Conservation (phyloP, 805 yeast genomes). For the Kazachstania martiniae region DNA sequence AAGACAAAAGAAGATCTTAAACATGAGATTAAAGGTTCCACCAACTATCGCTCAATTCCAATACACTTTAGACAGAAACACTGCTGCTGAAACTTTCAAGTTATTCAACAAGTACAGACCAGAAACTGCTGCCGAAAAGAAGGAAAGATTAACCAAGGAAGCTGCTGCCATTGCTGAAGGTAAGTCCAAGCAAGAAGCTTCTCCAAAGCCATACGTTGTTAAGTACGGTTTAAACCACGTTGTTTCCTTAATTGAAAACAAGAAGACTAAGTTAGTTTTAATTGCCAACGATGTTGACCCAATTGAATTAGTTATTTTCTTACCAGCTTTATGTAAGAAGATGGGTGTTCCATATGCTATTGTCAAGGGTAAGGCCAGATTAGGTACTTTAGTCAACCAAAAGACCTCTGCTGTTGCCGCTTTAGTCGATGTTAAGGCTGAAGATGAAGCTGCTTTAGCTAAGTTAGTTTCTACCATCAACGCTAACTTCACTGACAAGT, state of each 20-base stretch:
- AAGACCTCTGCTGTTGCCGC: constrained; percentile 97
- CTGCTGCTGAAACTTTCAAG: constrained; percentile 95
- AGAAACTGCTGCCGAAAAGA: constrained; percentile 94
- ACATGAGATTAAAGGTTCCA: constrained; percentile 96
- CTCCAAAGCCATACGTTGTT: constrained; percentile 93
- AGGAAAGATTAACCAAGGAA: constrained; percentile 97
- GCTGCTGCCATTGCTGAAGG: constrained; percentile 99
- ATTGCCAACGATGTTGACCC: constrained; percentile 99
- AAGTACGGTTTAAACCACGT: constrained; percentile 99
- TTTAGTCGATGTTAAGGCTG: constrained; percentile 86
- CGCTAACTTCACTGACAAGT: constrained; percentile 87
- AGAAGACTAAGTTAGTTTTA: constrained; percentile 94
- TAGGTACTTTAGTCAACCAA: constrained; percentile 95
- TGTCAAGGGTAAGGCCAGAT: constrained; percentile 97
- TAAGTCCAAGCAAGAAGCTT: constrained; percentile 91
- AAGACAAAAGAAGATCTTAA: constrained; percentile 91
- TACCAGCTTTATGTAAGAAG: constrained; percentile 98
- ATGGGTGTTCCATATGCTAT: constrained; percentile 99
- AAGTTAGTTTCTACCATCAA: constrained; percentile 39
- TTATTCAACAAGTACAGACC: constrained; percentile 98
- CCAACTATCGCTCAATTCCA: constrained; percentile 97
- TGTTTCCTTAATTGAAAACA: constrained; percentile 93
- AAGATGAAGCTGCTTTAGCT: constrained; percentile 91
- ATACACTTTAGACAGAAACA: constrained; percentile 94
- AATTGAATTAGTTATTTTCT: constrained; percentile 90